Conservation (phyloP, 495 filamentous ascomycete genomes). For the Penicillium coffeae region DNA sequence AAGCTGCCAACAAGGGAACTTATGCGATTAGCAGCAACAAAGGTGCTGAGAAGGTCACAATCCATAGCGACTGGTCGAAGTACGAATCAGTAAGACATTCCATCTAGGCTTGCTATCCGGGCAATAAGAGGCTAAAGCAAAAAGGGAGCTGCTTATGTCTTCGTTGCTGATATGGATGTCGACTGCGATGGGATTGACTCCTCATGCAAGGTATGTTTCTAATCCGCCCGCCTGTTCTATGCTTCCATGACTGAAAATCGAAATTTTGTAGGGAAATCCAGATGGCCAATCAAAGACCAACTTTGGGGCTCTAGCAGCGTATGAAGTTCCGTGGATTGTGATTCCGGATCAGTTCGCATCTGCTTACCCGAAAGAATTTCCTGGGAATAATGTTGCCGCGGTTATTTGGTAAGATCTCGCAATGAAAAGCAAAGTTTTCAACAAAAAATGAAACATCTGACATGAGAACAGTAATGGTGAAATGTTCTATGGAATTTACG, state of each 20-base stretch:
- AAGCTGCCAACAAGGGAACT: slow-evolving; percentile 19
- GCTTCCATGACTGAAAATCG: not conserved
- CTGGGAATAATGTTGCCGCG: slow-evolving; percentile 36
- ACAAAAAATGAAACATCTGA: not conserved
- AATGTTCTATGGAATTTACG: slow-evolving; percentile 41
- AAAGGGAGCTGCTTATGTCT: slow-evolving; percentile 35
- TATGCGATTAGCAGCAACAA: slow-evolving; percentile 23
- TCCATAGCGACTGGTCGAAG: slow-evolving; percentile 30
- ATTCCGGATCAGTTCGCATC: slow-evolving; percentile 30
- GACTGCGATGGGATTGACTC: slow-evolving; percentile 38
- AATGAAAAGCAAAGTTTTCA: not conserved
- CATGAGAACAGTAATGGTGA: slow-evolving; percentile 27
- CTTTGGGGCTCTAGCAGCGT: slow-evolving; percentile 36
- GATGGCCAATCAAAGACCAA: slow-evolving; percentile 32
- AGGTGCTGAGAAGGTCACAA: slow-evolving; percentile 20
- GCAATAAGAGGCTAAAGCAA: not conserved
- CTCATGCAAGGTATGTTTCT: slow-evolving; percentile 22
- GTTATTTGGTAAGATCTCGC: slow-evolving; percentile 31
- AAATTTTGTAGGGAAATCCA: slow-evolving; percentile 23
- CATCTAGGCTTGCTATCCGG: not conserved
- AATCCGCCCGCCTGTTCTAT: not conserved
- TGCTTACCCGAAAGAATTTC: slow-evolving; percentile 18
- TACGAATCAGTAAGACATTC: slow-evolving; percentile 18
- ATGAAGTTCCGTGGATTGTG: slow-evolving; percentile 38
- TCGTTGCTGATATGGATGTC: slow-evolving; percentile 38